phyloP scores from a whole-genome alignment of 2,329 filamentous ascomycete genomes.

The Plectosphaerella plurivora region DNA sequence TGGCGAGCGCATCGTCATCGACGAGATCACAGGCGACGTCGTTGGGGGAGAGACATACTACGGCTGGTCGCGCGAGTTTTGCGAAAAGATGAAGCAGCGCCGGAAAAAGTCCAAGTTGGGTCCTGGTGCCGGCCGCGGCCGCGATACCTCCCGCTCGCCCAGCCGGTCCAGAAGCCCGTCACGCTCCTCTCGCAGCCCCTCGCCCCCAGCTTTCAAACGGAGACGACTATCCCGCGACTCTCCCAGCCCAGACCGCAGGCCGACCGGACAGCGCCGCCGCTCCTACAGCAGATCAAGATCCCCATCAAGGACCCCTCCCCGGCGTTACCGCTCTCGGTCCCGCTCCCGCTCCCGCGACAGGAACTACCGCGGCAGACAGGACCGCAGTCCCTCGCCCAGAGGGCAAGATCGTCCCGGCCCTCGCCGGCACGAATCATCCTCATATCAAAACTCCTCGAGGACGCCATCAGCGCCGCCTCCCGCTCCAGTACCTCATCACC shows the following conservation, averaged over 20 bases:
- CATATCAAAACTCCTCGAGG: background rate
- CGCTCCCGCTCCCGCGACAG: background rate
- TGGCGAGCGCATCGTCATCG: conserved; percentile 62
- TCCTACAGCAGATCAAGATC: conserved; percentile 20
- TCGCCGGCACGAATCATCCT: background rate
- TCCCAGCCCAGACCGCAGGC: conserved; percentile 21
- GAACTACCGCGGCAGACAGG: background rate
- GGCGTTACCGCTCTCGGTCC: conserved; percentile 5
- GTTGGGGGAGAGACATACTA: conserved; percentile 73
- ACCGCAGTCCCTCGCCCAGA: too few relatives aligned
- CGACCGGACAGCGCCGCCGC: conserved; percentile 18
- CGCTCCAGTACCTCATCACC: background rate
- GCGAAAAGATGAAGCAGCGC: conserved; percentile 70
- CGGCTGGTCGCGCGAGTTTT: conserved; percentile 80
- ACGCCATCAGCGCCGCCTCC: background rate
- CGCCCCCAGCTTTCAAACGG: conserved; percentile 33
- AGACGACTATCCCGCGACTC: conserved; percentile 27
- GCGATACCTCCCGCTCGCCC: conserved; percentile 28
- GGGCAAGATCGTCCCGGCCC: background rate
- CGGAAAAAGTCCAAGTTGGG: conserved; percentile 25
- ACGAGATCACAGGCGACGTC: conserved; percentile 63
- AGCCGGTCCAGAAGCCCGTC: conserved; percentile 22
- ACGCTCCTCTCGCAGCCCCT: conserved; percentile 25
- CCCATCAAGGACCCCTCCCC: conserved; percentile 6
- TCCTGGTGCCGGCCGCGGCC: conserved; percentile 14